Conservation (phyloP, 768 basidiomycete genomes). For the Cytidiella melzeri region DNA sequence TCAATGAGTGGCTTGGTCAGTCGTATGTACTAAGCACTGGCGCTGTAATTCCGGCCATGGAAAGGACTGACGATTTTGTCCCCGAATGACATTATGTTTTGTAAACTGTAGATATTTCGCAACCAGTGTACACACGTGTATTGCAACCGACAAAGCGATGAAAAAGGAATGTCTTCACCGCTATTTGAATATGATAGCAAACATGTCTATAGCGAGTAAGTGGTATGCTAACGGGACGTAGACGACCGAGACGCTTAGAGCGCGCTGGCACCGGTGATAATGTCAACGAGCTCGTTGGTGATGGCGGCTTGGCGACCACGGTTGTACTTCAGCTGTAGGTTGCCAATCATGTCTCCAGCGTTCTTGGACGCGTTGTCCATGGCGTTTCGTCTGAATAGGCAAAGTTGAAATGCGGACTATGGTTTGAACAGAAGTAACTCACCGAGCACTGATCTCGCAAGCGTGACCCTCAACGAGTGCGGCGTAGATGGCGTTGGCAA, state of each 20-base stretch:
- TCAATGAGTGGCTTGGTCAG: no score
- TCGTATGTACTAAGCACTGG: no score
- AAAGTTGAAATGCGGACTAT: slow-evolving; percentile 4
- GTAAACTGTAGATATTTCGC: background rate
- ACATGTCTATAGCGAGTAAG: background rate
- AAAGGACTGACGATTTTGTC: background rate
- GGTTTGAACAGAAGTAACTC: slow-evolving; percentile 22
- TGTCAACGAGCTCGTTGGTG: slow-evolving; percentile 91
- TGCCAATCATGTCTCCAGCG: slow-evolving; percentile 86
- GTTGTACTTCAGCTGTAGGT: slow-evolving; percentile 92
- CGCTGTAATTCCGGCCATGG: slow-evolving; percentile 14
- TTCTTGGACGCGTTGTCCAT: slow-evolving; percentile 99
- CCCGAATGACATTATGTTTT: background rate
- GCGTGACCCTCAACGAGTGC: slow-evolving; percentile 94
- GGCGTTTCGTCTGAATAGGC: slow-evolving; percentile 74
- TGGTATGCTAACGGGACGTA: no score
- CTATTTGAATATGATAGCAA: background rate
- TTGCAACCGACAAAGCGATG: background rate
- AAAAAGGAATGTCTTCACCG: background rate
- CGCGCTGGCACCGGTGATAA: slow-evolving; percentile 65
- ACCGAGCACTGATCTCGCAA: slow-evolving; percentile 91
- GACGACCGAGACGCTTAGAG: slow-evolving; percentile 1
- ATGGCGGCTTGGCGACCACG: slow-evolving; percentile 98
- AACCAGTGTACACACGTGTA: background rate
- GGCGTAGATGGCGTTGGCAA: slow-evolving; percentile 95